phyloP scores from a whole-genome alignment of 2,329 filamentous ascomycete species.

The Zalaria sp. region DNA sequence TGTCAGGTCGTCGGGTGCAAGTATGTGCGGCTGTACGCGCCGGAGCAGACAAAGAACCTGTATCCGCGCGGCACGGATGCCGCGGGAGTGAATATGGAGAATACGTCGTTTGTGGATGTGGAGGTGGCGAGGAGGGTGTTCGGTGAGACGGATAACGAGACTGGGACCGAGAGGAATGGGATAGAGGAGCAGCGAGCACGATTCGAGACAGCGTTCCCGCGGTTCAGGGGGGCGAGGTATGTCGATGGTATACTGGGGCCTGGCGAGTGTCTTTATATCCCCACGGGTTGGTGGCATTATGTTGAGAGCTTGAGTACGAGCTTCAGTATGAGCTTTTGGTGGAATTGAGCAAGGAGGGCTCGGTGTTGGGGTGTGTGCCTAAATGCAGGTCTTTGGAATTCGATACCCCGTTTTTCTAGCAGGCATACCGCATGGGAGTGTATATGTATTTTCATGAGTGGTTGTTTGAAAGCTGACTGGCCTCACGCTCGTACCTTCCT shows the following conservation, averaged over 20 bases:
- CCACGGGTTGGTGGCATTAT: conserved; percentile 97
- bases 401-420: no score
- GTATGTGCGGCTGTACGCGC: conserved; percentile 79
- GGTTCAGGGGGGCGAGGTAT: conserved; percentile 48
- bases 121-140: conserved; percentile 9
- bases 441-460: no score
- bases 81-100: conserved; percentile 73
- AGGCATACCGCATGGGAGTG: no score
- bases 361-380: not conserved
- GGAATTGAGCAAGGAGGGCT: conserved; percentile 39
- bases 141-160: conserved; percentile 3
- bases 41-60: conserved; percentile 43
- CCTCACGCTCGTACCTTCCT: no score
- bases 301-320: conserved; percentile 73
- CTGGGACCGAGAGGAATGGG: conserved; percentile 5
- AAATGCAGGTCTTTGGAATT: no score
- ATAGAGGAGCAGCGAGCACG: conserved; percentile 13
- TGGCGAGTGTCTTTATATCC: conserved; percentile 80
- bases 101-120: conserved; percentile 71
- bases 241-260: conserved; percentile 65
- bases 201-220: conserved; percentile 28
- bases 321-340: conserved; percentile 97
- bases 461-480: no score
- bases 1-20: conserved; percentile 82
- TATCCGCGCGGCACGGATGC: conserved; percentile 48